Evolutionary conservation across 306 rosid genomes (phyloP), one percentile per base, ranked within the genome.

Genomic region (Lathyrus tuberosus): DNA sequence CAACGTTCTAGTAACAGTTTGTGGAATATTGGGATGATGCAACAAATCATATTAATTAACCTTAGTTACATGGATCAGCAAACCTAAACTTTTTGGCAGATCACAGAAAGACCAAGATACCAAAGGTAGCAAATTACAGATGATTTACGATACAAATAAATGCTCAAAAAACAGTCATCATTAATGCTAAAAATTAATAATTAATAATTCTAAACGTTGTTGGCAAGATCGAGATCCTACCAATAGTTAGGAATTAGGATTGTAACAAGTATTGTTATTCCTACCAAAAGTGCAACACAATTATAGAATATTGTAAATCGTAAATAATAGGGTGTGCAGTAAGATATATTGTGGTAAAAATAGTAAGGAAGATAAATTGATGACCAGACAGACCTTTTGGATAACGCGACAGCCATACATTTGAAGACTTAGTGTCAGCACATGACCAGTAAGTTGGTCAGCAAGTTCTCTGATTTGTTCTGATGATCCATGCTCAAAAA

Each of bases 341-440:
- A 52, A 52, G 26, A 51, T 53, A 33, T 46, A 26, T 14, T 10
- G 42, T 6, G 52, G 67, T 51, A 65, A 65, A 30, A 74, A 30
- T 65, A 48, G 61, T 46, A 20, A 53, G 58, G 60, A 5, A 41
- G 70, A 51, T 13, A 74, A 82, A 70, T 48, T 58, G 40, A 61
- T 20, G 13, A 38, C 22, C 73, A 44, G 76, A 93, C 96, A 43
- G 76, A 93, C 97, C 97, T 90, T 93, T 80, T 93, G 98, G 81
- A 93, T 93, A 79, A 93, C 98, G 20, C 98, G 90, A 76, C 98
- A 93, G 64, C 98, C 98, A 84, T 93, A 93, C 98, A 93, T 93
- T 74, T 93, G 98, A 79, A 93, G 98, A 86, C 97, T 84, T 46
- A 90, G 86, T 41, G 91, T 86, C 74, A 93, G 89, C 65, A 93